phyloP scores from a whole-genome alignment of 164 flowering plant species.

The Vitis rotundifolia region DNA sequence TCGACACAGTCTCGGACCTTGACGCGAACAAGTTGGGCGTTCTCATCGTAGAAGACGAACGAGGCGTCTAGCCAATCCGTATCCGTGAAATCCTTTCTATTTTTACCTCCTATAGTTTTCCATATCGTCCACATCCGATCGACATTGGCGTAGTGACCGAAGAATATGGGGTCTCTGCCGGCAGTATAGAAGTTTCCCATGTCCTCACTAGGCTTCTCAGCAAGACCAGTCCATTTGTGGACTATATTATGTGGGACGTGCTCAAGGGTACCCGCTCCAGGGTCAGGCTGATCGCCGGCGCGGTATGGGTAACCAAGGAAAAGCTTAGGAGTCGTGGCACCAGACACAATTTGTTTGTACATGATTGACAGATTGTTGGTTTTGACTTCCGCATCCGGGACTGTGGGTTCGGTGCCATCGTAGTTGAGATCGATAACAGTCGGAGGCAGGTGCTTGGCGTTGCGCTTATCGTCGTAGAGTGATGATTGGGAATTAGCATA shows the following conservation, averaged over 20 bases:
- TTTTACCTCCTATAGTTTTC: slow-evolving; percentile 45
- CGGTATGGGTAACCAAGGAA: slow-evolving; percentile 50
- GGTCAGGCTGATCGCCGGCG: slow-evolving; percentile 26
- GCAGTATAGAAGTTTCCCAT: slow-evolving; percentile 79
- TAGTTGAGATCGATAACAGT: slow-evolving; percentile 40
- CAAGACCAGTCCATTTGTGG: slow-evolving; percentile 46
- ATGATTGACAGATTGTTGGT: slow-evolving; percentile 41
- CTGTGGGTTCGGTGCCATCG: slow-evolving; percentile 20
- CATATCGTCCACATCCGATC: slow-evolving; percentile 70
- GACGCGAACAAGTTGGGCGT: slow-evolving; percentile 43
- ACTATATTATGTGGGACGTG: slow-evolving; percentile 40
- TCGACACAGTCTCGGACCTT: slow-evolving; percentile 53
- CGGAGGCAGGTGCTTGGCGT: slow-evolving; percentile 38
- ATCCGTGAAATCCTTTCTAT: slow-evolving; percentile 35
- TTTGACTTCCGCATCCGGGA: slow-evolving; percentile 6
- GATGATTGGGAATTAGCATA: slow-evolving; percentile 31
- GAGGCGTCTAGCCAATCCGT: slow-evolving; percentile 38
- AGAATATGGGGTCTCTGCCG: slow-evolving; percentile 64
- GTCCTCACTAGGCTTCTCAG: slow-evolving; percentile 49
- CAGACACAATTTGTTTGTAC: slow-evolving; percentile 53
- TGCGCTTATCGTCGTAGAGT: slow-evolving; percentile 34
- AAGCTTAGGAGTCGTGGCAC: slow-evolving; percentile 28
- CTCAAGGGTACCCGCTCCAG: slow-evolving; percentile 49
- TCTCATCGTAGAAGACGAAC: slow-evolving; percentile 49
- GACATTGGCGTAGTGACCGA: slow-evolving; percentile 52